Evolutionary conservation across 441 rosid species (phyloP).

Genomic region (Populus hybrid): DNA sequence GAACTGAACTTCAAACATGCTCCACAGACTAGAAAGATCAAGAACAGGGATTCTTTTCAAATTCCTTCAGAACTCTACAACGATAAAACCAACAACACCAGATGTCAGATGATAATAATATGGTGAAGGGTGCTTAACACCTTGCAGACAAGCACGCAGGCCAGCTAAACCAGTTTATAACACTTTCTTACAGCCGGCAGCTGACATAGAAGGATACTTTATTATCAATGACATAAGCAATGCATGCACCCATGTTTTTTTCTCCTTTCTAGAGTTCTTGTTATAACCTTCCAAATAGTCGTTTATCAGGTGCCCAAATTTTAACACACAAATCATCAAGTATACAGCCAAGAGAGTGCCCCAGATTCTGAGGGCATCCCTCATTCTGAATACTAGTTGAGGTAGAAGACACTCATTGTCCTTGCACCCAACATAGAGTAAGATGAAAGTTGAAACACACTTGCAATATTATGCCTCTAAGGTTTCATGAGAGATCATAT

Average conservation of each 20-base stretch:
- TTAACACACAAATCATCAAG: background rate
- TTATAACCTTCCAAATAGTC: background rate
- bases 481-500: background rate
- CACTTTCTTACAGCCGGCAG: background rate
- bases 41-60: too few relatives aligned
- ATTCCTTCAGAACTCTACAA: too few relatives aligned
- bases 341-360: background rate
- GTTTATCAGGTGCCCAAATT: background rate
- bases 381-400: too few relatives aligned
- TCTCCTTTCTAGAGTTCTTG: background rate
- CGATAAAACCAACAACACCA: too few relatives aligned
- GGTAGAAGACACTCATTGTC: background rate
- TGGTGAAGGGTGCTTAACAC: too few relatives aligned
- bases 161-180: too few relatives aligned
- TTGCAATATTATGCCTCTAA: background rate
- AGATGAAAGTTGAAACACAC: background rate
- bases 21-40: too few relatives aligned
- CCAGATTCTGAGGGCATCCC: background rate
- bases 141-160: too few relatives aligned
- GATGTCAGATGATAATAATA: background rate
- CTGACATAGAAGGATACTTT: background rate
- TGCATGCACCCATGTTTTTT: background rate
- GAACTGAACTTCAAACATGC: too few relatives aligned
- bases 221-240: background rate
- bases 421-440: background rate